Base-by-base conservation (phyloP, 306 rosid species). In the Trifolium repens region DNA sequence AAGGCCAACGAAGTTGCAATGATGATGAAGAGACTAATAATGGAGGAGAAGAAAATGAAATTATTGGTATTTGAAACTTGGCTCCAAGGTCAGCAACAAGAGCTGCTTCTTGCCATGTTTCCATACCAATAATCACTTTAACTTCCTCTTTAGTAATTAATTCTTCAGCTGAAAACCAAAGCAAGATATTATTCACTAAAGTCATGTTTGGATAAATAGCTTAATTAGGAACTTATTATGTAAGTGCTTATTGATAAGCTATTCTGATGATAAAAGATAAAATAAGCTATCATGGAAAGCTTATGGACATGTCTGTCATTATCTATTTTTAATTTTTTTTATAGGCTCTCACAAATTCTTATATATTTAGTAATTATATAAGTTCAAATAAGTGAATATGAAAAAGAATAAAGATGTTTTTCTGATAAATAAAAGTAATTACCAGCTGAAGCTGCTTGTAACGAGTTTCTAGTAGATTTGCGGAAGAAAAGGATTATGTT, bases 91-190 rank as follows among this genome's bases (percentile, higher is more conserved):
- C 86, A 34, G 90, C 93, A 43, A 89, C 90, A 22, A 83, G 59
- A 54, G 88, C 71, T 62, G 88, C 87, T 86, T 86, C 93, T 44
- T 76, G 76, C 93, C 93, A 86, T 58, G 80, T 78, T 13, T 81
- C 85, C 87, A 80, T 80, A 68, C 90, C 90, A 76, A 89, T 40
- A 9, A 89, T 39, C 3, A 71, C 84, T 57, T 84, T 1, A 13
- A 86, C 86, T 46, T 81, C 80, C 44, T 73, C 75, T 46, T 86
- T 44, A 5, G 72, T 67, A 54, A 83, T 84, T 14, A 86, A 54
- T 44, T 87, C 77, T 43, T 84, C 78, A 71, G 86, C 90, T 86
- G 82, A 22, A 76, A 71, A 80, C 19, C 74, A 86, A 16, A 75
- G 52, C 47, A 71, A 19, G 7, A 53, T 53, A 4, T 40, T 27